Evolutionary conservation across 495 filamentous ascomycete genomes (phyloP), one percentile per base, ranked within the genome.

Genomic region (Tuber calosporum): DNA sequence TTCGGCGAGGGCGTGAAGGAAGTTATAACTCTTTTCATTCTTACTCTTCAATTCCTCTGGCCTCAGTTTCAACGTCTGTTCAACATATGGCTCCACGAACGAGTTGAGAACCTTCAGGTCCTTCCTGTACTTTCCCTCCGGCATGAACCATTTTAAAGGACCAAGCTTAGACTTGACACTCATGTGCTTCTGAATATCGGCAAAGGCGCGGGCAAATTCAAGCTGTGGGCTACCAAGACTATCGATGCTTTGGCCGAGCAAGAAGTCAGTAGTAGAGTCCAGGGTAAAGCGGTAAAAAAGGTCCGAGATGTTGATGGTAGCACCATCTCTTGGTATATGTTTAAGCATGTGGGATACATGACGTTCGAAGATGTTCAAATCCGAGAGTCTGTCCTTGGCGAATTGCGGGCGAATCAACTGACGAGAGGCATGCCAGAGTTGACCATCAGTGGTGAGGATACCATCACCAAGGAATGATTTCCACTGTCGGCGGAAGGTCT

Each of bases 221-320:
- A 81, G 83, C 36, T 83, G 80, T 8, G 86, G 83, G 70, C 85
- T 86, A n/a, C 84, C 83, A n/a, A 94, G 84, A 77, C 89, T 93
- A 74, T 91, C 86, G 20, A 92, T 88, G 69, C 89, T 88, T 68
- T 89, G 84, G 20, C 94, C 94, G n/a, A 97, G 86, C 43, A 97
- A 83, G 80, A 95, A 97, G 73, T 94, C 91, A 20, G 93, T 95
- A 2, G 92, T 89, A 2, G 89, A 84, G 81, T 97, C 93, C 15
- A 97, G 84, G 1, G 93, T 94, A 76, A 90, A 92, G 13, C 92
- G 87, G 84, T 92, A 94, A 82, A 94, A 90, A 30, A 94, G 84
- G 13, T 89, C 87, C 41, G 86, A 85, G 43, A 94, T 86, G 81
- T 96, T 88, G 34, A 93, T 84, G 82, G 41, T 80, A 43, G 85